Evolutionary conservation across 2,329 filamentous ascomycete species (phyloP).

Genomic region (Calonectria hawksworthii): DNA sequence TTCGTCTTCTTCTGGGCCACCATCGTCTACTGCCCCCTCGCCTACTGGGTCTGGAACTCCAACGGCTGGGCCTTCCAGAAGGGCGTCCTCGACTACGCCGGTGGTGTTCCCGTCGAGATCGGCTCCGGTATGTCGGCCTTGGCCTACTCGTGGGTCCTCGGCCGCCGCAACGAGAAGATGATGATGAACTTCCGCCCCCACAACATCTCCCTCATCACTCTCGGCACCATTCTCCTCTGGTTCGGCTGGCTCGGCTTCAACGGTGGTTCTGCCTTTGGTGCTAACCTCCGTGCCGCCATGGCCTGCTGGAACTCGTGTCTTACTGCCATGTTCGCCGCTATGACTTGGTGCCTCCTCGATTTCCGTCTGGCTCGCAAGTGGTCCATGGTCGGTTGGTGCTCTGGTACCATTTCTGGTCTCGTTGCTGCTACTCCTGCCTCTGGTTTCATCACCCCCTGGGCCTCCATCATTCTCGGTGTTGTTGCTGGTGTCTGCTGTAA

Average conservation of each 20-base stretch:
- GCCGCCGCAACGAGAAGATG: constrained; percentile 98
- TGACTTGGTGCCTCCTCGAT: constrained; percentile 96
- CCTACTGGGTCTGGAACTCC: constrained; percentile 96
- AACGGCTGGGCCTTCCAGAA: constrained; percentile 94
- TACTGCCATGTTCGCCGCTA: constrained; percentile 90
- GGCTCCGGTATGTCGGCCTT: constrained; percentile 92
- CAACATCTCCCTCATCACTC: constrained; percentile 97
- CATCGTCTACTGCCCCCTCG: constrained; percentile 95
- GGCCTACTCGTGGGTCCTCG: constrained; percentile 95
- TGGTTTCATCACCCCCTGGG: constrained; percentile 78
- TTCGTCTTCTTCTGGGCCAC: constrained; percentile 98
- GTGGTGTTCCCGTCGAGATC: constrained; percentile 97
- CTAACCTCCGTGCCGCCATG: constrained; percentile 94
- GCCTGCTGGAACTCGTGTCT: constrained; percentile 98
- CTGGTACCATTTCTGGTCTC: constrained; percentile 78
- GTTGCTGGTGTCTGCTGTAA: constrained; percentile 77
- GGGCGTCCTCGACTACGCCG: constrained; percentile 96
- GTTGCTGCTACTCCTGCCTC: constrained; percentile 79
- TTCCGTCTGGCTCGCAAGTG: constrained; percentile 95
- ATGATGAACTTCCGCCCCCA: constrained; percentile 99
- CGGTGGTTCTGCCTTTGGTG: constrained; percentile 93
- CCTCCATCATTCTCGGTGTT: constrained; percentile 75
- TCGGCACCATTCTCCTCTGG: constrained; percentile 96
- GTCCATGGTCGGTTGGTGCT: constrained; percentile 84
- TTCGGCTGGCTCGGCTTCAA: constrained; percentile 99